These are phyloP conservation scores for Vaccinium vitisidaea DNA, from an alignment of 148 eudicot species.

Conservation along the genomic window DNA sequence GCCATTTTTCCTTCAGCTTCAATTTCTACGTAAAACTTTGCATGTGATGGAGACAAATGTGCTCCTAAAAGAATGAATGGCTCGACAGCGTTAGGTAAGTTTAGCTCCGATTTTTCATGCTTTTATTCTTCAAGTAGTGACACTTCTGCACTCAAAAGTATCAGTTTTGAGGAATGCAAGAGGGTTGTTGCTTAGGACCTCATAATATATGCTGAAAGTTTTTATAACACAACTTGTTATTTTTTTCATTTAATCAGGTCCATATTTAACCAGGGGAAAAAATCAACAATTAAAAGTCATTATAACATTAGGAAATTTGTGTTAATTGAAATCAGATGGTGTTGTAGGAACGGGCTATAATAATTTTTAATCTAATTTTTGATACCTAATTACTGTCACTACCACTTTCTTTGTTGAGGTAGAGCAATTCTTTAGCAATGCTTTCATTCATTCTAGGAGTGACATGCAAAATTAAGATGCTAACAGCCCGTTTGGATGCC, in stretches of 20 bases:
- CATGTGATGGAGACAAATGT: background rate
- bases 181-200: background rate
- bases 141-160: too few relatives aligned
- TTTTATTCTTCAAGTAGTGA: too few relatives aligned
- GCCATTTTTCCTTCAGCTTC: background rate
- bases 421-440: background rate
- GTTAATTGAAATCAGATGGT: background rate
- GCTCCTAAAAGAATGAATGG: background rate
- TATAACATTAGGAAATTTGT: background rate
- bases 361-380: background rate
- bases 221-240: background rate
- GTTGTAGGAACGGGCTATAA: background rate
- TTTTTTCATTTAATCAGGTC: background rate
- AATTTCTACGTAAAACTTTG: background rate
- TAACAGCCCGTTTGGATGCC: background rate
- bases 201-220: background rate
- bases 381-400: background rate
- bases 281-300: background rate
- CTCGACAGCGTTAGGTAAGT: background rate
- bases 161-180: background rate
- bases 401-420: background rate
- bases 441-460: background rate
- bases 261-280: background rate
- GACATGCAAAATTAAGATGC: background rate
- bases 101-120: background rate